A percentile compares a stretch with the other conserved stretches of the same genome.
phyloP scores from a whole-genome alignment of 2,329 filamentous ascomycete genomes.

The Cladosporium cucumerinum region DNA sequence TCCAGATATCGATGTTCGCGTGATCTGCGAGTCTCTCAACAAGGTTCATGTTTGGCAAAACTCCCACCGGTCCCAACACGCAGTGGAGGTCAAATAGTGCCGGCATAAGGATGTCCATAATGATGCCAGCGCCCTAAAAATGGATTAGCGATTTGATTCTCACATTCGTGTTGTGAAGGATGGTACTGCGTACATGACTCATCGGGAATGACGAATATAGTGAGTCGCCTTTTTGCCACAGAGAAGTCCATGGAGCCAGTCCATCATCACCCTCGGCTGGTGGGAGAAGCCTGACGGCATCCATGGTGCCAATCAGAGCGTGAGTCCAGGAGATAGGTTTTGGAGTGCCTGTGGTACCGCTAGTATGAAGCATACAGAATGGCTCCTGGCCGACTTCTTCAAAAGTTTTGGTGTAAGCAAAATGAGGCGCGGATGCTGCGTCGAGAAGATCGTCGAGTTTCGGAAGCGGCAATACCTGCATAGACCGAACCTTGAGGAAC shows the following conservation, averaged over 20 bases:
- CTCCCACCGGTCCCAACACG: background rate
- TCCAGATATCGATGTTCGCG: background rate
- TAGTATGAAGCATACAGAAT: conserved; percentile 7
- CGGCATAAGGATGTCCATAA: background rate
- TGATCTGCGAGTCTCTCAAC: background rate
- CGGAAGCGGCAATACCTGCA: background rate
- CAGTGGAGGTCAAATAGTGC: background rate
- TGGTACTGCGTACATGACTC: background rate
- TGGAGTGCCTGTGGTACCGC: background rate
- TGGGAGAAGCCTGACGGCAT: background rate
- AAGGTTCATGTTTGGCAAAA: background rate
- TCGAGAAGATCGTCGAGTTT: background rate
- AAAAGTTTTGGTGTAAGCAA: background rate
- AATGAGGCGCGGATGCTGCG: background rate
- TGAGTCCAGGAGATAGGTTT: conserved; percentile 9
- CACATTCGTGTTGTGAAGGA: background rate
- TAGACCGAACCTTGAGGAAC: background rate
- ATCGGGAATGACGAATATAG: background rate
- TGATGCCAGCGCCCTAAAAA: background rate
- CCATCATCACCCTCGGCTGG: background rate
- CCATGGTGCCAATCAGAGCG: background rate
- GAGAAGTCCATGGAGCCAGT: background rate
- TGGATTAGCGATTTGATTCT: background rate
- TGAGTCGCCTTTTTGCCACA: background rate
- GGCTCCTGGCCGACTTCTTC: background rate